Evolutionary conservation across 2,329 filamentous ascomycete species (phyloP).

Genomic region (Colletotrichum limetticola): DNA sequence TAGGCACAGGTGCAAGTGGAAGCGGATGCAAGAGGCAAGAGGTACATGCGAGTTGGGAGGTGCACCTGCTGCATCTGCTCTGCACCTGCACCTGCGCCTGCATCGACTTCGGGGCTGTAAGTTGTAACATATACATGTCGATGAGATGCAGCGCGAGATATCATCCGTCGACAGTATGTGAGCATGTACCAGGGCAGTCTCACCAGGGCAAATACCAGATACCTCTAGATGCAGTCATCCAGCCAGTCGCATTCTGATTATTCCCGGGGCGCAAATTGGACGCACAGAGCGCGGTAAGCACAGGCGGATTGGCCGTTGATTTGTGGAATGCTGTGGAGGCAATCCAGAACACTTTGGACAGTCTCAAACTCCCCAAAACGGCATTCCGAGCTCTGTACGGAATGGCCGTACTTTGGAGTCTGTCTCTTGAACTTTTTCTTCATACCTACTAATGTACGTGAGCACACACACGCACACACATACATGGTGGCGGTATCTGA

Average conservation of each 20-base stretch:
- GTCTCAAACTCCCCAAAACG: neutral
- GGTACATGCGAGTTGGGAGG: neutral
- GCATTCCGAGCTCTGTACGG: neutral
- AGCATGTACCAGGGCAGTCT: too few species aligned
- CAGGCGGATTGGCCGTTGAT: neutral
- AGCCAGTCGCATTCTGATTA: neutral
- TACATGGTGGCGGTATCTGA: neutral
- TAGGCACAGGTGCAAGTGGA: neutral
- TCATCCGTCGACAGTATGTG: neutral
- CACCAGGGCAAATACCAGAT: neutral
- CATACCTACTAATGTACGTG: neutral
- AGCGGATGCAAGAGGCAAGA: neutral
- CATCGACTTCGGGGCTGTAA: neutral
- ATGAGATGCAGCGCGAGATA: neutral
- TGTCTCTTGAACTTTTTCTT: neutral
- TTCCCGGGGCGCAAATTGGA: neutral
- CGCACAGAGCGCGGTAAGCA: neutral
- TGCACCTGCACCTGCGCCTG: neutral
- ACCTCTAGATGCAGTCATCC: neutral
- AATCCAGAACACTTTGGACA: neutral
- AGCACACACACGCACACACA: neutral
- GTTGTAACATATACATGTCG: neutral
- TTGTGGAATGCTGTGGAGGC: neutral
- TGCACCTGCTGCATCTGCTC: neutral
- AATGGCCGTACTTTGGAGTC: neutral